These are phyloP conservation scores for Sonneratia caseolaris DNA, from an alignment of 345 rosid species.

Conservation along the genomic window DNA sequence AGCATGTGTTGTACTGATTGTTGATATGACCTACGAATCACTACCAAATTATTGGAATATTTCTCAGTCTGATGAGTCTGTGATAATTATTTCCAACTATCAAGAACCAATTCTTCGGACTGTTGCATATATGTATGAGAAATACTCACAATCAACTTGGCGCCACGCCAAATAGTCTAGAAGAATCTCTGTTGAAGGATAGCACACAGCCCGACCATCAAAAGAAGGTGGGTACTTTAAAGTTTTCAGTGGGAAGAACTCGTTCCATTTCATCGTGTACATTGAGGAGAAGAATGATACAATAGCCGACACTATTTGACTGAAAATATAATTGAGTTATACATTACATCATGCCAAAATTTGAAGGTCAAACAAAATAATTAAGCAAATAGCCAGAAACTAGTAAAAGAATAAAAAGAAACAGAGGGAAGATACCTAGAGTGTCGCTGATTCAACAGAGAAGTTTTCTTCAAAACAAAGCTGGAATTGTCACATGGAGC, in stretches of 20 bases:
- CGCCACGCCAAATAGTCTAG: conserved; percentile 86
- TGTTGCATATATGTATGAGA: background rate
- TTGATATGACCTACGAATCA: conserved; percentile 76
- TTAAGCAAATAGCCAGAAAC: background rate
- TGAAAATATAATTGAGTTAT: conserved; percentile 16
- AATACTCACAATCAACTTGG: conserved; percentile 90
- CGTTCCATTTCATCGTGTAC: conserved; percentile 62
- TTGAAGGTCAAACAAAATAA: background rate
- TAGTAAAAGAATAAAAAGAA: conserved; percentile 1
- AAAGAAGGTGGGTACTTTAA: conserved; percentile 66
- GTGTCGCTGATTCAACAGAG: conserved; percentile 47
- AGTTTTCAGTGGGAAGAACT: conserved; percentile 62
- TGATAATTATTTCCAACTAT: background rate
- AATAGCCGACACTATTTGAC: conserved; percentile 49
- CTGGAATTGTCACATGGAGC: conserved; percentile 23
- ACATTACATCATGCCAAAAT: background rate
- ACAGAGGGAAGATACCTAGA: conserved; percentile 38
- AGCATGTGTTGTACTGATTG: conserved; percentile 90
- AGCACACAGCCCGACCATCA: conserved; percentile 86
- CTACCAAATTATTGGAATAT: background rate
- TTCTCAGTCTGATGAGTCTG: background rate
- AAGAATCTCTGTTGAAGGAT: conserved; percentile 69
- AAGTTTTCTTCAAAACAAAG: conserved; percentile 61
- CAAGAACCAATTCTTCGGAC: background rate
- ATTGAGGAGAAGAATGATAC: conserved; percentile 66